Conservation (phyloP, 2,329 filamentous ascomycete genomes). For the Alternaria ventricosa region DNA sequence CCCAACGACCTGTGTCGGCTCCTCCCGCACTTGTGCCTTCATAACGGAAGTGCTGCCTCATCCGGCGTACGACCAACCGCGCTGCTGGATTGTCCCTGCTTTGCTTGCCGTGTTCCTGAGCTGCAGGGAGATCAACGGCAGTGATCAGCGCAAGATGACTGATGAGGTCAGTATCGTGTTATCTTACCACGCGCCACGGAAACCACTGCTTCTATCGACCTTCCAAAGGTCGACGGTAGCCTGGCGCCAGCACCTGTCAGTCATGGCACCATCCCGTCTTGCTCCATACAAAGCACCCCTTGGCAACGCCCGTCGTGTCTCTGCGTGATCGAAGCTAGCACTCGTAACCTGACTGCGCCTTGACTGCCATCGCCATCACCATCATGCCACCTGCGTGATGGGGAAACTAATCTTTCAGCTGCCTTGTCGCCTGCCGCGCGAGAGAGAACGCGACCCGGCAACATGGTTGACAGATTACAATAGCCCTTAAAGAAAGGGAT, state of each 20-base stretch:
- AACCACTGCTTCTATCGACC: constrained; percentile 1
- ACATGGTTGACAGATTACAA: constrained; percentile 8
- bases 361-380: neutral
- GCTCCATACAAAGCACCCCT: neutral
- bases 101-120: constrained; percentile 11
- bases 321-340: constrained; percentile 2
- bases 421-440: constrained; percentile 25
- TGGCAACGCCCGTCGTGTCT: constrained; percentile 12
- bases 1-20: constrained; percentile 2
- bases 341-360: neutral
- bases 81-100: neutral
- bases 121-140: constrained; percentile 11
- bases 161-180: constrained; percentile 1
- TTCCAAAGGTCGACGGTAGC: constrained; percentile 4
- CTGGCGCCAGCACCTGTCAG: constrained; percentile 9
- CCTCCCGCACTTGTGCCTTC: constrained; percentile 6
- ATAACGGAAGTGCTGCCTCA: constrained; percentile 5
- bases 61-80: neutral
- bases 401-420: constrained; percentile 4
- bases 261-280: constrained; percentile 1
- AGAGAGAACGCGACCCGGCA: constrained; percentile 18
- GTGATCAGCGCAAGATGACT: constrained; percentile 5
- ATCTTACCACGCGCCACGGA: neutral
- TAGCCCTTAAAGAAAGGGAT: neutral
- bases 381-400: neutral